These are phyloP conservation scores for Moesziomyces parantarcticus DNA, from an alignment of 1,284 basidiomycete species.

Conservation along the genomic window DNA sequence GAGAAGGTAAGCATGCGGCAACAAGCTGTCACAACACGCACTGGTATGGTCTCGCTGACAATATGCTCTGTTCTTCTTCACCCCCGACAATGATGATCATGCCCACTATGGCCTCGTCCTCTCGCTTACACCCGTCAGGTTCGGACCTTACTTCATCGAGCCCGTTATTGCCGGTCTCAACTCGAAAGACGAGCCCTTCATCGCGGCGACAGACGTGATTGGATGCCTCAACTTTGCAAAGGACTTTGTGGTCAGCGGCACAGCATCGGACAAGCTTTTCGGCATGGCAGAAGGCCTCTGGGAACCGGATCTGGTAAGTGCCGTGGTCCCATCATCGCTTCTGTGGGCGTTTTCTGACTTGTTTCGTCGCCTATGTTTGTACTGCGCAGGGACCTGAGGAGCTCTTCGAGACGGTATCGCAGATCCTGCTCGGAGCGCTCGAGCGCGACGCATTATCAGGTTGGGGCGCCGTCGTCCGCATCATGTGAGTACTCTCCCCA, in stretches of 20 bases:
- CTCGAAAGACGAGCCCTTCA: constrained; percentile 87
- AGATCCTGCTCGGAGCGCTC: constrained; percentile 92
- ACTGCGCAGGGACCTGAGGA: constrained; percentile 81
- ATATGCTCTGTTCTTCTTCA: not conserved
- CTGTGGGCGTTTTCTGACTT: not conserved
- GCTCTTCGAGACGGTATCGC: constrained; percentile 97
- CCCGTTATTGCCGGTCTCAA: constrained; percentile 92
- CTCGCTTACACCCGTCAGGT: constrained; percentile 73
- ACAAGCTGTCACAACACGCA: not conserved
- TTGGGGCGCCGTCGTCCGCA: constrained; percentile 94
- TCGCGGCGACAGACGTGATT: constrained; percentile 94
- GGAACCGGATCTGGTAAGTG: constrained; percentile 86
- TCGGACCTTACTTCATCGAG: constrained; percentile 96
- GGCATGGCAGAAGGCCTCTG: constrained; percentile 98
- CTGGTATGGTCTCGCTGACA: not conserved
- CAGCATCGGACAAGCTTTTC: constrained; percentile 88
- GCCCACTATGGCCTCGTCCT: no score
- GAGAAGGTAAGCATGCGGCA: constrained; percentile 73
- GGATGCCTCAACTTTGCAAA: constrained; percentile 94
- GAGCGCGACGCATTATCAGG: constrained; percentile 97
- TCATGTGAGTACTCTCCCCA: constrained; percentile 78
- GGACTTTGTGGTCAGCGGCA: constrained; percentile 97
- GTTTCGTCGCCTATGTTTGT: not conserved
- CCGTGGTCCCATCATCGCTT: not conserved
- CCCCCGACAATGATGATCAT: not conserved